These are phyloP conservation scores for Cercospora berteroae DNA, from an alignment of 2,329 filamentous ascomycete species.

Conservation along the genomic window DNA sequence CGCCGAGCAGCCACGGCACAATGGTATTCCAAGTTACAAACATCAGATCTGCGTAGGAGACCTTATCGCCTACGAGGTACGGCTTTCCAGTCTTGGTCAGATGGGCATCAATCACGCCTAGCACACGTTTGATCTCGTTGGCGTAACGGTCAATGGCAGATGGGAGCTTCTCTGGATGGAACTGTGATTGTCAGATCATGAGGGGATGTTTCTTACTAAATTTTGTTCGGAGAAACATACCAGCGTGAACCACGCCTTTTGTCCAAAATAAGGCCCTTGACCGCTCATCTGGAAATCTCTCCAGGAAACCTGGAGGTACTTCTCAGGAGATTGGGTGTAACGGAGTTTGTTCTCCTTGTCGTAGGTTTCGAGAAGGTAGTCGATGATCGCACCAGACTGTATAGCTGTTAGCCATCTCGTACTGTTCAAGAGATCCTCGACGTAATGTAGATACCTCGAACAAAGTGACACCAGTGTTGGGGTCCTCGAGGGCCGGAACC, in stretches of 20 bases:
- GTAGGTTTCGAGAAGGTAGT: constrained; percentile 36
- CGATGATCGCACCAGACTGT: constrained; percentile 30
- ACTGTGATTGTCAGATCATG: not conserved
- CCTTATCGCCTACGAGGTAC: constrained; percentile 47
- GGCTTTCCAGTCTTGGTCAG: constrained; percentile 36
- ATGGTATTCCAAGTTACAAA: constrained; percentile 41
- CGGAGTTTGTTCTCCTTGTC: constrained; percentile 32
- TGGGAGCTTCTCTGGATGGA: constrained; percentile 30
- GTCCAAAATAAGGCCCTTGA: constrained; percentile 44
- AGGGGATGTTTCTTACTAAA: not conserved
- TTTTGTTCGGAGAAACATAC: constrained; percentile 22
- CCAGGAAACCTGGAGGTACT: constrained; percentile 33
- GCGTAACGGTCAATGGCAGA: constrained; percentile 47
- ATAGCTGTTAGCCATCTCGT: not conserved
- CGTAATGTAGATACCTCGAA: constrained; percentile 32
- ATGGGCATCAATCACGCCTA: constrained; percentile 44
- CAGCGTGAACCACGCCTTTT: constrained; percentile 45
- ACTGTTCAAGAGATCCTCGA: not conserved
- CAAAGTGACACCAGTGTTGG: constrained; percentile 44
- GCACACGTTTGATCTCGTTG: constrained; percentile 47
- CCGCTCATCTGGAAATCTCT: constrained; percentile 34
- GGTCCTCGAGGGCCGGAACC: constrained; percentile 46
- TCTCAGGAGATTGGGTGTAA: constrained; percentile 29
- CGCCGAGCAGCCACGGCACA: constrained; percentile 23
- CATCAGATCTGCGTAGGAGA: constrained; percentile 43